Evolutionary conservation across 139 green algal species (phyloP), one percentile per base, ranked within the genome.

Genomic region (Chlorella sp.): DNA sequence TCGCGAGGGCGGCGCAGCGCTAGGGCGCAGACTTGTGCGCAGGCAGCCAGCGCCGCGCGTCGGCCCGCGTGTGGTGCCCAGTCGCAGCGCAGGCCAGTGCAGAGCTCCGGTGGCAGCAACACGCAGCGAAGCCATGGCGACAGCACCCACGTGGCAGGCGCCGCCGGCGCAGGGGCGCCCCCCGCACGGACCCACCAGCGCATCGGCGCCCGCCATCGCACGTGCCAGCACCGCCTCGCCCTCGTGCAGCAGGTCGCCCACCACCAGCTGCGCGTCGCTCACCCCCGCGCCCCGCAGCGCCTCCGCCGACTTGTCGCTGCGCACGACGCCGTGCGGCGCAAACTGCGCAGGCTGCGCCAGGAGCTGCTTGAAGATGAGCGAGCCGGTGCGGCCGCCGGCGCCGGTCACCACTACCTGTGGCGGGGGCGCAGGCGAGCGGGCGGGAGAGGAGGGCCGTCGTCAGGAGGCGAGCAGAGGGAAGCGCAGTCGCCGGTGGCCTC

Each of bases 351-450:
- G 61, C 27, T 68, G 63, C 33, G 84, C 83, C 1, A 86, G 63
- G 2, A 95, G 84, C 80, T 90, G 90, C 63, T 95, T 87, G 17
- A 92, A 77, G 0, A 95, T 74, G 27, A 95, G 79, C 3, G 50
- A 42, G 35, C 79, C 91, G 14, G 90, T 95, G 11, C 86, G 76
- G 8, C 91, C 91, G 11, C 87, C 90, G 5, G 91, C 91, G 12
- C 91, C 91, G 0, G 91, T 94, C 3, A 95, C 84, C 6, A 87
- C 83, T 5, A 95, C 91, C 82, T 91, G 74, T 21, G 79, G 4
- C 29, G 15, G 27, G 17, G 38, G 7, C 0, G 33, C 21, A 72
- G 4, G 14, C 40, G 31, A 31, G n/a, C n/a, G n/a, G n/a, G n/a
- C n/a, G n/a, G n/a, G n/a, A n/a, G n/a, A n/a, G n/a, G n/a, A n/a